Conservation (phyloP, 2,329 filamentous ascomycete genomes). For the Aspergillus brasiliensis region DNA sequence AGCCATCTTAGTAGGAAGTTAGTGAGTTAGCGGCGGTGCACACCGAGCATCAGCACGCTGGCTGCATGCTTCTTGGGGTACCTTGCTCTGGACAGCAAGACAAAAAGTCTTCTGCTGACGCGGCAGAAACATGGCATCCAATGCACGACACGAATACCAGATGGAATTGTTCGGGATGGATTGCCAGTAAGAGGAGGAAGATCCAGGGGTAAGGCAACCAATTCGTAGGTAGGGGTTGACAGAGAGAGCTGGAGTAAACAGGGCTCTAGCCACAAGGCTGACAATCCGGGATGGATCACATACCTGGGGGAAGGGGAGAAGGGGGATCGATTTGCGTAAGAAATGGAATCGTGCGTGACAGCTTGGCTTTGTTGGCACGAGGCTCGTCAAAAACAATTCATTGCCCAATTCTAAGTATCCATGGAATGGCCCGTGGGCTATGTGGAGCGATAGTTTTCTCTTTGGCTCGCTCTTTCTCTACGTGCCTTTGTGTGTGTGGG, state of each 20-base stretch:
- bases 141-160: slow-evolving; percentile 5
- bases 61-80: slow-evolving; percentile 5
- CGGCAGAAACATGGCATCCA: neutral
- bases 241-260: neutral
- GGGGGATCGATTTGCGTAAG: neutral
- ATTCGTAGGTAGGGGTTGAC: neutral
- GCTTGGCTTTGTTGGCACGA: neutral
- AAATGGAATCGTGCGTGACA: slow-evolving; percentile 1
- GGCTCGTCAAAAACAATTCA: slow-evolving; percentile 7
- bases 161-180: neutral
- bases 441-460: slow-evolving; percentile 1
- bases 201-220: slow-evolving; percentile 12
- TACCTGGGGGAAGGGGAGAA: neutral
- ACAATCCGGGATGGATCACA: slow-evolving; percentile 1
- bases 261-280: slow-evolving; percentile 6
- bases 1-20: neutral
- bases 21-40: neutral
- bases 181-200: neutral
- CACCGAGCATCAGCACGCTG: slow-evolving; percentile 2
- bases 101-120: neutral
- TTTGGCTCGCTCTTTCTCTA: neutral
- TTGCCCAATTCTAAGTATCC: neutral
- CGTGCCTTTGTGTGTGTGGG: neutral
- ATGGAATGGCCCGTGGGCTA: slow-evolving; percentile 1
- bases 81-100: slow-evolving; percentile 2